Base-by-base conservation (phyloP, 441 rosid genomes). In the Croton laevigatus region DNA sequence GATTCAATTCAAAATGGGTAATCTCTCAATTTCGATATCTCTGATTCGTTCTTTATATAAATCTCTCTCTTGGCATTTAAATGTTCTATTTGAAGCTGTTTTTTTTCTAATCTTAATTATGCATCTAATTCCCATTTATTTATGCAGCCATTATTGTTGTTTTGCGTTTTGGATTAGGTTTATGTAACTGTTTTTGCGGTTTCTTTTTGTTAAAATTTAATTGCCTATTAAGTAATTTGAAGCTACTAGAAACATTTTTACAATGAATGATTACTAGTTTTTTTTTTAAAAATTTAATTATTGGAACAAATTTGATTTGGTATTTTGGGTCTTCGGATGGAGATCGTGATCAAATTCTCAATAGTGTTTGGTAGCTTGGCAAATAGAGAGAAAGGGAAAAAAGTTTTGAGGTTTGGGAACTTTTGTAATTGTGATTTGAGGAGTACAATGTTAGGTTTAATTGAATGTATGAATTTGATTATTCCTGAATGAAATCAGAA, bases 1-100 rank as follows among this genome's bases (percentile, higher is more conserved):
- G 75, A 71, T 74, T 72, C 59, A 67, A 40, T 36, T 19, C 70
- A 57, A 62, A 27, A 78, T 78, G 81, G 78, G 81, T 78, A 78
- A 62, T 68, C 67, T 62, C 53, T 74, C 71, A 27, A 48, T 65
- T 65, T 73, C 68, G 12, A 36, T 66, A n/a, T 64, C 62, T 51
- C 22, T 51, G 57, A 61, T 62, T 51, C 44, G 6, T 37, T 68
- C 19, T 40, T 5, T 38, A 7, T 48, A 4, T 34, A 6, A 17
- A 16, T 61, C 32, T 71, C 38, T 63, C 37, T 64, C 22, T 44
- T 36, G 3, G 3, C 62, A 3, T 8, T 66, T 38, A 23, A 44
- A 3, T 76, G 27, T 7, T 27, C 46, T 3, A 58, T 27, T 51
- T 54, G 19, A 63, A 70, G 66, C 59, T 48, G 14, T 49, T 16